Base-by-base conservation (phyloP, 1,139 yeast genomes). In the Blastobotrys capitulatus region DNA sequence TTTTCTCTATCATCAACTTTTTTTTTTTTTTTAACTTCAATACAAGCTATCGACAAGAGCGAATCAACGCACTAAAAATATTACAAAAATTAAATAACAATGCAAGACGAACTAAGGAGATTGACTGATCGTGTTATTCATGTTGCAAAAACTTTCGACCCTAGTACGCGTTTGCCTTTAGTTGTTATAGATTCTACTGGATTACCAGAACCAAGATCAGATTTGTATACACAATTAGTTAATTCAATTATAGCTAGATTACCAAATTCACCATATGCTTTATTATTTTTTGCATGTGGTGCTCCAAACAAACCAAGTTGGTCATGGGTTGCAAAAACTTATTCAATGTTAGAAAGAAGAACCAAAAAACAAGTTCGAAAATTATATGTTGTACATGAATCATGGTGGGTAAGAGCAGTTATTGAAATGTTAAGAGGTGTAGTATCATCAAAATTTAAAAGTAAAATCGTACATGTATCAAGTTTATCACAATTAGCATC, bases 361-460 rank as follows among this genome's bases (percentile, higher is more conserved):
- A 72, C 76, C 48, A 76, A 78, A 52, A 77, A 78, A 52, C 73
- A 78, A 49, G 68, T 89, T 47, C 71, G 72, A 48, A 83, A 80
- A 59, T 73, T 88, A 2, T 85, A 84, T 57, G 77, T 90, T 38
- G 96, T 92, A 4, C 97, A 92, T 66, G 97, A 90, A 60, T 84
- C 87, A 48, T 89, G 96, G 92, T 79, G 92, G 70, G 79, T 88
- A 16, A 80, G 89, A 58, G 84, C 96, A 0, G 76, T 89, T 35
- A 78, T 87, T 19, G 92, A 87, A 52, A 78, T 88, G 47, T 70
- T 87, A 53, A 74, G 82, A 52, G 86, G 84, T 58, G 75, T 82
- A 1, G 72, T 80, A 58, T 74, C 75, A 46, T 67, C 76, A 51
- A 72, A 77, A 55, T 71, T 74, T 56, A 58, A 66, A 40, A 61